phyloP scores from a whole-genome alignment of 2,329 filamentous ascomycete species.

The Penicillium sp. region DNA sequence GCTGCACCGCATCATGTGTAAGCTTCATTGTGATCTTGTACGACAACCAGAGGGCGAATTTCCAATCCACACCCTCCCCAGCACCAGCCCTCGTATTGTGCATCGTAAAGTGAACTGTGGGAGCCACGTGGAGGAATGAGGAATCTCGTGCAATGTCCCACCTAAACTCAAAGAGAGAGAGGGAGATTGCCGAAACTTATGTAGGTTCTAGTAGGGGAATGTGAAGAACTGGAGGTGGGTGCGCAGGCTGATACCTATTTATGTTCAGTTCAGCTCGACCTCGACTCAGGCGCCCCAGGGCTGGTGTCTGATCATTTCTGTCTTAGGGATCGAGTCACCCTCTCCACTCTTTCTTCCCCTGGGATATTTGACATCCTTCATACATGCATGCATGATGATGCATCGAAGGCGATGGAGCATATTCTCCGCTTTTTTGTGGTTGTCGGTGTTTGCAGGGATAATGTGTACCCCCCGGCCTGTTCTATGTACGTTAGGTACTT shows the following conservation, averaged over 20 bases:
- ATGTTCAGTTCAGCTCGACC: not conserved
- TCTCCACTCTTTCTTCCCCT: not conserved
- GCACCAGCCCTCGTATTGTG: not conserved
- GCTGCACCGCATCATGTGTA: not conserved
- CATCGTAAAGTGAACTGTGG: constrained; percentile 10
- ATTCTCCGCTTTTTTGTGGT: constrained; percentile 7
- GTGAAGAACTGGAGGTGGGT: not conserved
- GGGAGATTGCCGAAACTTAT: no score
- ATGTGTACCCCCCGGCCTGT: not conserved
- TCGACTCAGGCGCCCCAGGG: not conserved
- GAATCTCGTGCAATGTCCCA: not conserved
- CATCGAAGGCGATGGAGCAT: constrained; percentile 3
- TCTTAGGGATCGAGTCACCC: not conserved
- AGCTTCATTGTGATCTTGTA: constrained; percentile 19
- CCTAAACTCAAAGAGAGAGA: not conserved
- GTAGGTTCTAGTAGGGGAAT: no score
- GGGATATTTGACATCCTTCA: not conserved
- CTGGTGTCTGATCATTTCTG: not conserved
- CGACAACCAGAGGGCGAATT: constrained; percentile 19
- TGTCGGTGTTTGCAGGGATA: not conserved
- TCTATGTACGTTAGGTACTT: not conserved
- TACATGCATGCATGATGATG: not conserved
- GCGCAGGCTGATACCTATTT: not conserved
- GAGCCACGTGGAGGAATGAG: constrained; percentile 4
- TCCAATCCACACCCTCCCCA: constrained; percentile 11